phyloP scores from a whole-genome alignment of 805 yeast genomes.

The Citeromyces nyonsensis region DNA sequence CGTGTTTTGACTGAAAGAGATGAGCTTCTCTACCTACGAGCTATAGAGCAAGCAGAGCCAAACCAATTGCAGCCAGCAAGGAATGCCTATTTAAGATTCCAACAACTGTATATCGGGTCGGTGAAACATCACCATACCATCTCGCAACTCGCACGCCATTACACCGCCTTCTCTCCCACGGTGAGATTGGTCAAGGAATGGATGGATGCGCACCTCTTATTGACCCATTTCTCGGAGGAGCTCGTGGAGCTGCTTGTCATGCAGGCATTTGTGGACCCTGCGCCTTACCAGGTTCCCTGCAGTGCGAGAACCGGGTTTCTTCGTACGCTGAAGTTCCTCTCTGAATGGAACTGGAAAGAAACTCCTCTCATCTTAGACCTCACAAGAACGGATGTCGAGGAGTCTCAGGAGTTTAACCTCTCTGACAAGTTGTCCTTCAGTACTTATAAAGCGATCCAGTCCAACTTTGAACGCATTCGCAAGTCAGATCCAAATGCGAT shows the following conservation, averaged over 20 bases:
- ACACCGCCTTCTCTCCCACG: conserved; percentile 61
- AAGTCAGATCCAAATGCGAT: conserved; percentile 71
- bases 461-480: conserved; percentile 54
- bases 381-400: conserved; percentile 27
- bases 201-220: conserved; percentile 71
- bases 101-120: conserved; percentile 47
- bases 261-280: conserved; percentile 74
- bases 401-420: conserved; percentile 22
- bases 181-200: conserved; percentile 80
- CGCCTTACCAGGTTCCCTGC: conserved; percentile 73
- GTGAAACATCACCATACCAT: conserved; percentile 75
- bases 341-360: conserved; percentile 91
- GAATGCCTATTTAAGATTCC: conserved; percentile 46
- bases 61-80: conserved; percentile 44
- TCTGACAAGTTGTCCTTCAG: conserved; percentile 49
- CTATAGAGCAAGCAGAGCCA: conserved; percentile 49
- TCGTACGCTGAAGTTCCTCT: conserved; percentile 51
- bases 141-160: conserved; percentile 53
- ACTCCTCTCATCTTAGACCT: conserved; percentile 73
- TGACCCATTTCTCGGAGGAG: conserved; percentile 63
- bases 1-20: conserved; percentile 77
- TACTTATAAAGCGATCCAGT: conserved; percentile 43
- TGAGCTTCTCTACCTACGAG: conserved; percentile 56
- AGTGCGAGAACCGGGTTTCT: conserved; percentile 72
- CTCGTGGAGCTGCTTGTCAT: conserved; percentile 70